Conservation (phyloP, 352 stramenopile species). For the Pythium utonaiense region DNA sequence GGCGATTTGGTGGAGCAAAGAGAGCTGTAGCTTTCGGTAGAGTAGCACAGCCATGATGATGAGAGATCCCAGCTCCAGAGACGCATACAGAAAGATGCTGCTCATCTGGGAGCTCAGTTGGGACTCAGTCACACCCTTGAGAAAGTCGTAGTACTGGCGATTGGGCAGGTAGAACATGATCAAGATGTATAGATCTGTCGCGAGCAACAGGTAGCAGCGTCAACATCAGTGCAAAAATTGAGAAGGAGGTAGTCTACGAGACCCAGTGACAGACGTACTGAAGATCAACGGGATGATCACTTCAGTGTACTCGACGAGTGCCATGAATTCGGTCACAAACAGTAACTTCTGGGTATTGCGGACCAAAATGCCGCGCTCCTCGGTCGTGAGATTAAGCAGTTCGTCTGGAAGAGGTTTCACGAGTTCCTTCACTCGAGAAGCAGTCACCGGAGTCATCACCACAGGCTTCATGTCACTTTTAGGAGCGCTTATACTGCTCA, state of each 20-base stretch:
- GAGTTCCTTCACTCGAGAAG: too few relatives aligned
- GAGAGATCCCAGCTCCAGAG: constrained; percentile 11
- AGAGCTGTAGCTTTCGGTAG: neutral
- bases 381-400: too few relatives aligned
- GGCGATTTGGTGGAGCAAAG: neutral
- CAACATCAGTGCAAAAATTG: neutral
- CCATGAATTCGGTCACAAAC: constrained; percentile 29
- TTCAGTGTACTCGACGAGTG: constrained; percentile 33
- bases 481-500: too few relatives aligned
- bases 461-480: too few relatives aligned
- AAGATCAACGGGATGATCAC: constrained; percentile 29
- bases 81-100: constrained; percentile 7
- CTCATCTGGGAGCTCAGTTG: neutral
- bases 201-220: too few relatives aligned
- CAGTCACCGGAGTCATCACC: too few relatives aligned
- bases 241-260: neutral
- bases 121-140: constrained; percentile 8
- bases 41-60: neutral
- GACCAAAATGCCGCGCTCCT: constrained; percentile 3
- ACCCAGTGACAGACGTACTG: constrained; percentile 4
- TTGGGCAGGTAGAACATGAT: constrained; percentile 24
- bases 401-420: neutral
- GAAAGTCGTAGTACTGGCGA: constrained; percentile 25
- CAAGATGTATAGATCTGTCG: constrained; percentile 13
- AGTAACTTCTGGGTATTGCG: constrained; percentile 18